Conservation (phyloP, 495 filamentous ascomycete species). For the Cudoniella acicularis region DNA sequence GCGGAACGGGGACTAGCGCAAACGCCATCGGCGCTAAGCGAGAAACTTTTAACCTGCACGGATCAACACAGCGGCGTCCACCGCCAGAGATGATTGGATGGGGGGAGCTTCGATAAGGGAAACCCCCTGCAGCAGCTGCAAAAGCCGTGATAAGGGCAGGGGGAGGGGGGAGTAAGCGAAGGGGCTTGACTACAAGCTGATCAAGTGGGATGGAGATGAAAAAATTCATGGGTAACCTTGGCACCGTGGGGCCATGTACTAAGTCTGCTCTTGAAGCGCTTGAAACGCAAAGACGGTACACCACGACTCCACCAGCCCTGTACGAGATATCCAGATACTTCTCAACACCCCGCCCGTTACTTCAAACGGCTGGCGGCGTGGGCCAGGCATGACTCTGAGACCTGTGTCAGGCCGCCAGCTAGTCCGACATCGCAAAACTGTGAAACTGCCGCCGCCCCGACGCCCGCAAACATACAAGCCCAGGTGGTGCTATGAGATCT, state of each 20-base stretch:
- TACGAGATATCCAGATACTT: neutral
- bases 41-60: slow-evolving; percentile 1
- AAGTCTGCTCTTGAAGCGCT: neutral
- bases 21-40: slow-evolving; percentile 1
- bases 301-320: neutral
- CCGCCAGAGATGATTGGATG: neutral
- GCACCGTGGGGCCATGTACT: no score
- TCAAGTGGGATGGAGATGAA: neutral
- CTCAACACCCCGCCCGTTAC: neutral
- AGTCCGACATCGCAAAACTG: neutral
- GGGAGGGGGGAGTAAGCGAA: neutral
- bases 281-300: neutral
- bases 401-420: neutral
- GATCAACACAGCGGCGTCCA: slow-evolving; percentile 4
- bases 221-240: no score
- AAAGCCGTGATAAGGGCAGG: slow-evolving; percentile 3
- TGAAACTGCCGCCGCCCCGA: neutral
- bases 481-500: neutral
- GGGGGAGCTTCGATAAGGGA: neutral
- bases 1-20: neutral
- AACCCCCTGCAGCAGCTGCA: neutral
- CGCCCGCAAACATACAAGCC: neutral
- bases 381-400: neutral
- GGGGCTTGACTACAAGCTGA: neutral
- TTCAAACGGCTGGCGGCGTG: neutral